These are phyloP conservation scores for Pterocarpus santalinus DNA, from an alignment of 306 rosid species.

Conservation along the genomic window DNA sequence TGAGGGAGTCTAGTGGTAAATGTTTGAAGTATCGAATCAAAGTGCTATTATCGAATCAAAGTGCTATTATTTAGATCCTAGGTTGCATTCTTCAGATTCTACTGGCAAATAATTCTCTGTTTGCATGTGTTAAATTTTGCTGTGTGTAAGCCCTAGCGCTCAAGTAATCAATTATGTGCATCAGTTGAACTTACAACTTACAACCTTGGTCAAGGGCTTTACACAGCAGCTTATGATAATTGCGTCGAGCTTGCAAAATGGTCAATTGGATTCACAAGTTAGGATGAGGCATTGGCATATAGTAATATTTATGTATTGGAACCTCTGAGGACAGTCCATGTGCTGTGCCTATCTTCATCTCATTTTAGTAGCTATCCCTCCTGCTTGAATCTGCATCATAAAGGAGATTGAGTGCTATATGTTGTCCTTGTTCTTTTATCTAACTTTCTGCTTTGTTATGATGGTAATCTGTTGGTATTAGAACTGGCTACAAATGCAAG, in stretches of 20 bases:
- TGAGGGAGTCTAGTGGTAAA: constrained; percentile 23
- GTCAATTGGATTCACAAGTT: neutral
- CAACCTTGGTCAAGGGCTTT: neutral
- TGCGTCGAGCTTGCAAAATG: neutral
- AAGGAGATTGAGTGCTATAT: constrained; percentile 8
- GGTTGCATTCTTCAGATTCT: constrained; percentile 15
- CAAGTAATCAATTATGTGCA: neutral
- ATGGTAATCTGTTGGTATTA: constrained; percentile 29
- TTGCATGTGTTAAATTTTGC: constrained; percentile 6
- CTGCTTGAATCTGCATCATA: neutral
- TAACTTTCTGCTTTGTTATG: constrained; percentile 27
- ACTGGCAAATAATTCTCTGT: neutral
- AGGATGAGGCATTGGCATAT: constrained; percentile 12
- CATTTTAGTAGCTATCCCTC: constrained; percentile 10
- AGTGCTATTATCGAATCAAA: neutral
- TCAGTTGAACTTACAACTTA: neutral
- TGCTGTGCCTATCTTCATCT: neutral
- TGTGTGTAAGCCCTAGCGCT: constrained; percentile 9
- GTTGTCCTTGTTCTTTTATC: neutral
- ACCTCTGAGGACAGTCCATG: constrained; percentile 22
- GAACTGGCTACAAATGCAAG: constrained; percentile 14
- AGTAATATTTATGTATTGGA: neutral
- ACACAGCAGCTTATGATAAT: neutral
- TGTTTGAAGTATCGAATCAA: constrained; percentile 13
- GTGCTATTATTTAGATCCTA: constrained; percentile 1